Evolutionary conservation across 768 basidiomycete genomes (phyloP), one percentile per base, ranked within the genome.

Genomic region (Krasilnikovozyma curviuscula): DNA sequence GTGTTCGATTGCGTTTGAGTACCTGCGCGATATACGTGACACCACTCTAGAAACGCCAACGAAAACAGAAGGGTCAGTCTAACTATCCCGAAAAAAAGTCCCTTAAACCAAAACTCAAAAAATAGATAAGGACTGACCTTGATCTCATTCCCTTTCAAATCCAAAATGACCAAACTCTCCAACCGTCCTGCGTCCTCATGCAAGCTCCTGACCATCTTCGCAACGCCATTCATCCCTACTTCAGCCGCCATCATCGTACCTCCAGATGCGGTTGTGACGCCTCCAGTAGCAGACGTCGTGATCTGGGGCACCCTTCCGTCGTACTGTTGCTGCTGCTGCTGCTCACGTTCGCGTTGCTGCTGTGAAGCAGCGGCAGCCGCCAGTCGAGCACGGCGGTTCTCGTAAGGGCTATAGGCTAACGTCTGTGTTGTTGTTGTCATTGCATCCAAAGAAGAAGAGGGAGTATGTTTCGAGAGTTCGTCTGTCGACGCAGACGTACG

Each of bases 11-110:
- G 31, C 91, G 78, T 61, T 97, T 97, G 54, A 97, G 69, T 0
- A 97, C 91, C 65, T 97, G 89, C 0, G 88, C 80, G 40, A 97
- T 75, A 59, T 93, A 95, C 0, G 74, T 75, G 30, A 95, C 79
- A 0, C 91, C 89, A 35, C 65, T 73, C 73, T 75, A 52, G 13
- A 37, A 37, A 10, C 21, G n/a, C 52, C 48, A 54, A 44, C 27
- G 27, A 8, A n/a, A 25, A n/a, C 14, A 25, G 31, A 38, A 14
- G 3, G 3, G 10, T n/a, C 19, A 23, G 7, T 23, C 29, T 21
- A 35, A 13, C 16, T 6, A 13, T 10, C 13, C 37, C 5, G 12
- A 34, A 19, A 10, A 25, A 21, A 33, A 14, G 13, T 5, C 7
- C 13, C 34, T 28, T 5, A 21, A 5, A 23, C 13, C 46, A 35